These are phyloP conservation scores for Candida alai DNA, from an alignment of 805 yeast species.

Conservation along the genomic window DNA sequence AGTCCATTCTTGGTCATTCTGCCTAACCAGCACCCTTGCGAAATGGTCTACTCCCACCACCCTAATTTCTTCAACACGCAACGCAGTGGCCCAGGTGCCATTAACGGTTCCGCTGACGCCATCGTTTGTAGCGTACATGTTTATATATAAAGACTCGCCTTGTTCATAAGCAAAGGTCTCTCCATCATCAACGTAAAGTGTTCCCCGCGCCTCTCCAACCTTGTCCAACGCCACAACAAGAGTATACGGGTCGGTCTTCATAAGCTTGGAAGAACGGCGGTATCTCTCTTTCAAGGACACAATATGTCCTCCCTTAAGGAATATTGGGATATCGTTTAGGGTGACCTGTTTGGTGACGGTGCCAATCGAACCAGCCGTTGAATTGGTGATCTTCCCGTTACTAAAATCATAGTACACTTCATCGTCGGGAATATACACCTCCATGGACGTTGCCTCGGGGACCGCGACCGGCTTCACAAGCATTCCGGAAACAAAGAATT, in stretches of 20 bases:
- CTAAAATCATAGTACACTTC: conserved; percentile 55
- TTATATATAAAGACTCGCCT: conserved; percentile 47
- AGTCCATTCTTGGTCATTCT: conserved; percentile 35
- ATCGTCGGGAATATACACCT: conserved; percentile 50
- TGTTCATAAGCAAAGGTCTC: conserved; percentile 55
- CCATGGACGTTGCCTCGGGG: conserved; percentile 39
- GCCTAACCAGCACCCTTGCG: conserved; percentile 27
- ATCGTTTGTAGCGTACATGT: conserved; percentile 37
- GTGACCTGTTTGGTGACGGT: conserved; percentile 37
- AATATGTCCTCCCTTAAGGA: conserved; percentile 75
- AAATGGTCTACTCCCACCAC: conserved; percentile 29
- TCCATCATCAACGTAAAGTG: conserved; percentile 81
- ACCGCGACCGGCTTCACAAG: conserved; percentile 77
- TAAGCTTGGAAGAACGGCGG: conserved; percentile 74
- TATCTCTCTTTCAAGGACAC: conserved; percentile 64
- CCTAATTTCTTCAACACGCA: conserved; percentile 28
- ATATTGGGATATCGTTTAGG: conserved; percentile 65
- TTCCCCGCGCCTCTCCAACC: conserved; percentile 50
- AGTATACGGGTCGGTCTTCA: conserved; percentile 79
- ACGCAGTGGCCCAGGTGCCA: conserved; percentile 9
- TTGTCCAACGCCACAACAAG: conserved; percentile 56
- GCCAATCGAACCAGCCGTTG: conserved; percentile 24
- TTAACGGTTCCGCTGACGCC: conserved; percentile 16
- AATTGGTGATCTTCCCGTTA: conserved; percentile 22
- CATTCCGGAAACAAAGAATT: conserved; percentile 71